Base-by-base conservation (phyloP, 768 basidiomycete species). In the Amanita exitialis region DNA sequence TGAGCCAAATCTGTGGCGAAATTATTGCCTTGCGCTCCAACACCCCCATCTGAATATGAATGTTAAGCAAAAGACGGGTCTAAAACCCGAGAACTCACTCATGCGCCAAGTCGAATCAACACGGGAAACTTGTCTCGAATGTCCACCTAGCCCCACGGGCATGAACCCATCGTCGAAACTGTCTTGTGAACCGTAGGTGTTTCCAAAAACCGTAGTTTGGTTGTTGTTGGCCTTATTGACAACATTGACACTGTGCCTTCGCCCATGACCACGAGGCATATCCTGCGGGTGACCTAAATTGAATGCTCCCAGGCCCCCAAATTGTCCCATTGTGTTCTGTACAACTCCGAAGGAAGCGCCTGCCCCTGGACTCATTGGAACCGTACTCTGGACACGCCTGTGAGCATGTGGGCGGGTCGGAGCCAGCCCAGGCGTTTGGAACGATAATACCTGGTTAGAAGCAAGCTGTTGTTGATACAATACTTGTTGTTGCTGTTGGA, bases 201-300 rank as follows among this genome's bases (percentile, higher is more conserved):
- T 67, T 27, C 65, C 64, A 54, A 75, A 80, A 52, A 77, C 74
- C 13, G 74, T 75, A 32, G 66, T 66, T 58, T 82, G 81, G 46
- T 72, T 68, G 42, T 72, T 68, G 43, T 63, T 64, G 13, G 79
- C 61, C 64, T 92, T 91, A 65, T 88, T 90, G 54, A 91, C 80
- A 30, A 94, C 90, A 59, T 93, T 94, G 55, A 94, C 91, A 56
- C 90, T 92, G 65, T 93, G 90, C 52, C 92, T 74, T 41, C 92
- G 77, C 35, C 89, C 91, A 62, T 95, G 92, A 21, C 88, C 88
- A 53, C 88, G 82, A 44, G 87, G 86, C 43, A 88, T 67, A 38
- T 78, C 78, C 57, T 78, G 73, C 36, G 76, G 64, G 58, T 85
- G 83, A 10, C 76, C 80, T 36, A 86, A 56, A 44, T 66, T 68